Conservation (phyloP, 2,329 filamentous ascomycete species). For the Fusarium sp. region DNA sequence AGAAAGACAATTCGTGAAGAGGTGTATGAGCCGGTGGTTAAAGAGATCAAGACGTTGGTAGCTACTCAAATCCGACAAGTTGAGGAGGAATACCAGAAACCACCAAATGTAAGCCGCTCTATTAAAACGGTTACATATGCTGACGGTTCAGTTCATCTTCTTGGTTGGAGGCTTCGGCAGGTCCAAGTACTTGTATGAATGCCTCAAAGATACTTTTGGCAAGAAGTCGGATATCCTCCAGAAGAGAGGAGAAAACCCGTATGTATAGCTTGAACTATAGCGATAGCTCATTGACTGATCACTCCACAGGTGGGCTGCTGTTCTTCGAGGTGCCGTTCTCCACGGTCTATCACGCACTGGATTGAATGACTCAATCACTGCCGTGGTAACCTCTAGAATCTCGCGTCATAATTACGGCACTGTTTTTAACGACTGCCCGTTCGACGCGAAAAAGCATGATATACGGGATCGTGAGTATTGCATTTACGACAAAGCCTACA, state of each 20-base stretch:
- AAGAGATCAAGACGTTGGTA: slow-evolving; percentile 43
- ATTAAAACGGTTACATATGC: too few relatives aligned
- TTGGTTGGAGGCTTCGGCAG: slow-evolving; percentile 56
- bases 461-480: slow-evolving; percentile 33
- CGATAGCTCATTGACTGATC: not conserved
- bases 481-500: slow-evolving; percentile 17
- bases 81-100: slow-evolving; percentile 18
- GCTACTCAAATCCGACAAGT: slow-evolving; percentile 46
- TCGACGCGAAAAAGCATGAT: slow-evolving; percentile 27
- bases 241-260: slow-evolving; percentile 48
- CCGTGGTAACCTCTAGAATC: slow-evolving; percentile 44
- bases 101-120: slow-evolving; percentile 45
- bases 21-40: slow-evolving; percentile 44
- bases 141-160: slow-evolving; percentile 49
- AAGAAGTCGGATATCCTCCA: slow-evolving; percentile 48
- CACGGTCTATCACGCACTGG: slow-evolving; percentile 37
- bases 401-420: slow-evolving; percentile 48
- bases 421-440: slow-evolving; percentile 20
- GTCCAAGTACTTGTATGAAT: slow-evolving; percentile 46
- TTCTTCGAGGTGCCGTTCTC: slow-evolving; percentile 51
- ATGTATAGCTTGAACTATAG: slow-evolving; percentile 18
- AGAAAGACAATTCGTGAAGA: slow-evolving; percentile 4
- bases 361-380: slow-evolving; percentile 5
- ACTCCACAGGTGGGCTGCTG: slow-evolving; percentile 49
- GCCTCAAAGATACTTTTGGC: slow-evolving; percentile 26